Evolutionary conservation across 1,139 yeast species (phyloP).

Genomic region (Kluyveromyces marxianus): DNA sequence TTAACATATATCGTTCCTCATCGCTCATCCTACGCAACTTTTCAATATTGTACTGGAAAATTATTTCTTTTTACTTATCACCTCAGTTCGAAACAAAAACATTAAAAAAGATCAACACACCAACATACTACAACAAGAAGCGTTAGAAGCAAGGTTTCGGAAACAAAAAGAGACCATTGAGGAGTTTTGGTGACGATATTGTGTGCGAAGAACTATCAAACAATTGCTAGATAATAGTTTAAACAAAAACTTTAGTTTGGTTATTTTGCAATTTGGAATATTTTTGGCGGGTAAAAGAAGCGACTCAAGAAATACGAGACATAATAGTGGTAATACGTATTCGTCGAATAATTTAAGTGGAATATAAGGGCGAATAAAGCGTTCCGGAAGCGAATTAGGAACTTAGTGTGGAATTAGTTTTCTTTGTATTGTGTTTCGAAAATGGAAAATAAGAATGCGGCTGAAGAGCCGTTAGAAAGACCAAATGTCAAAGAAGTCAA

Average conservation of each 20-base stretch:
- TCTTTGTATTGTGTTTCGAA: neutral
- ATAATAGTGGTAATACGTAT: too few species aligned
- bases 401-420: neutral
- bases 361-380: neutral
- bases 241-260: too few species aligned
- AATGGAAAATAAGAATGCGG: conserved; percentile 2
- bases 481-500: neutral
- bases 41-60: neutral
- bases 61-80: conserved; percentile 2
- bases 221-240: too few species aligned
- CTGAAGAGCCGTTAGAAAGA: conserved; percentile 4
- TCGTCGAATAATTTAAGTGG: too few species aligned
- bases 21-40: neutral
- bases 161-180: too few species aligned
- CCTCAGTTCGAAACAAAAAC: neutral
- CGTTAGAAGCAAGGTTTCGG: too few species aligned
- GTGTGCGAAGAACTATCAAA: too few species aligned
- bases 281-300: too few species aligned
- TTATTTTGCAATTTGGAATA: too few species aligned
- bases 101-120: neutral
- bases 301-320: too few species aligned
- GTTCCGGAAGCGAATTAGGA: neutral
- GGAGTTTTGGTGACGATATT: too few species aligned
- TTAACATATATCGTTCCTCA: neutral
- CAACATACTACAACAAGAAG: too few species aligned